Base-by-base conservation (phyloP, 495 filamentous ascomycete species). In the Coniosporium apollinis region DNA sequence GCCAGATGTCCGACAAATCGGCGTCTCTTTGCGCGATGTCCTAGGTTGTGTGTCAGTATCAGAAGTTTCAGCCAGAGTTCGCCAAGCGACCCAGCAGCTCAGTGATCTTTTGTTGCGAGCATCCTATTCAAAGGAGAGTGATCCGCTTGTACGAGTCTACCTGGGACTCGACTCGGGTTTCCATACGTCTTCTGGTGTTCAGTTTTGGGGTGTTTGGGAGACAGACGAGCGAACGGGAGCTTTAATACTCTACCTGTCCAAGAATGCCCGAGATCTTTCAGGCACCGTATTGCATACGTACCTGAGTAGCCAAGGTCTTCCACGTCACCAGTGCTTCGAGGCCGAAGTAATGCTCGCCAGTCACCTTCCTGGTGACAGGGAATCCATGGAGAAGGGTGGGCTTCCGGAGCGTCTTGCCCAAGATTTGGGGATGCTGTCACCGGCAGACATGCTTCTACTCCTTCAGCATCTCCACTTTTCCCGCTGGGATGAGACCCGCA, bases 131-230 rank as follows among this genome's bases (percentile, higher is more conserved):
- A n/a, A 13, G 19, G 34, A 45, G 18, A 28, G 15, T 8, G 32
- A 33, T 33, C n/a, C 11, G 9, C 34, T 11, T 14, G 8, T 55
- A 17, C 53, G 44, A 20, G 50, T 70, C 0, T 56, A 59, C 43
- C 54, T 60, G 19, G 64, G 65, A 1, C 47, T 73, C 13, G 64
- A 73, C 38, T 72, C 67, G 28, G 70, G 68, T 6, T 64, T 74
- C 28, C 63, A 62, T 30, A 64, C 60, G 11, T 57, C 50, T 11
- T 39, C 54, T 3, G 60, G 63, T 11, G 40, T 46, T 15, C 64
- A 68, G 21, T 72, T 72, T 42, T 74, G 69, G 70, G 62, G 59
- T 13, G 61, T 74, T 2, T 69, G 62, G 36, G 58, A 66, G 22
- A 39, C 58, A 13, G 62, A 72, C 15, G 34, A 46, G 0, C 56